These are phyloP conservation scores for Corynespora cassiicola DNA, from an alignment of 2,329 filamentous ascomycete genomes.

Conservation along the genomic window DNA sequence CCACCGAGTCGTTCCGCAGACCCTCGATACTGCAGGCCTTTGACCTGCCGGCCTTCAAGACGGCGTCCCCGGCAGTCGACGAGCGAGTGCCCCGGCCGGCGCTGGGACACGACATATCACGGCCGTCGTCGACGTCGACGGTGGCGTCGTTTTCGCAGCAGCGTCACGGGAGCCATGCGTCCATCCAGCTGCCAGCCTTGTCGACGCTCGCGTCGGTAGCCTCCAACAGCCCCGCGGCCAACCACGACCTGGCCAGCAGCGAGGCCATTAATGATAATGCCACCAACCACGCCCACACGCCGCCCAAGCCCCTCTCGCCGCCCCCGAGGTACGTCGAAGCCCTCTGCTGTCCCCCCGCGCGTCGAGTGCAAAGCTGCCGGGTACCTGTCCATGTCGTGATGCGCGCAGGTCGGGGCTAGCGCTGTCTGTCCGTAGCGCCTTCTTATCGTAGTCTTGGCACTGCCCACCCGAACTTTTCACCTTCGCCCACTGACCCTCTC, in stretches of 20 bases:
- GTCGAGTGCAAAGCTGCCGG: too few relatives aligned
- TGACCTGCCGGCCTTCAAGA: constrained; percentile 55
- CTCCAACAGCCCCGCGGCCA: constrained; percentile 56
- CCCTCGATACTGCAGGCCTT: constrained; percentile 57
- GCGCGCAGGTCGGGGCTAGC: too few relatives aligned
- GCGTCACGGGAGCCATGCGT: constrained; percentile 47
- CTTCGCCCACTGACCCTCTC: constrained; percentile 29
- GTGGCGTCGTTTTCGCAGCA: constrained; percentile 51
- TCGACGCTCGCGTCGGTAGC: constrained; percentile 67
- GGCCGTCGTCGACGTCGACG: constrained; percentile 60
- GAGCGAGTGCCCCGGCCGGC: constrained; percentile 56
- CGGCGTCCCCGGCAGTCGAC: constrained; percentile 53
- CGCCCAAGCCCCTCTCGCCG: constrained; percentile 33
- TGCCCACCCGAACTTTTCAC: constrained; percentile 40
- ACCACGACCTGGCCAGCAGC: constrained; percentile 47
- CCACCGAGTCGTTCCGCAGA: constrained; percentile 58
- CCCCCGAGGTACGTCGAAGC: constrained; percentile 36
- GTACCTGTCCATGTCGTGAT: background rate
- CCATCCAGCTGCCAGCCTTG: constrained; percentile 61
- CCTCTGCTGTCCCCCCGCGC: too few relatives aligned
- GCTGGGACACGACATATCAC: constrained; percentile 58
- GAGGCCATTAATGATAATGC: constrained; percentile 31
- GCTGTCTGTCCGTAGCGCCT: constrained; percentile 25
- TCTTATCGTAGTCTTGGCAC: constrained; percentile 41
- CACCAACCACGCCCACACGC: constrained; percentile 27